phyloP scores from a whole-genome alignment of 345 rosid genomes.

The Aquilaria yunnanensis region DNA sequence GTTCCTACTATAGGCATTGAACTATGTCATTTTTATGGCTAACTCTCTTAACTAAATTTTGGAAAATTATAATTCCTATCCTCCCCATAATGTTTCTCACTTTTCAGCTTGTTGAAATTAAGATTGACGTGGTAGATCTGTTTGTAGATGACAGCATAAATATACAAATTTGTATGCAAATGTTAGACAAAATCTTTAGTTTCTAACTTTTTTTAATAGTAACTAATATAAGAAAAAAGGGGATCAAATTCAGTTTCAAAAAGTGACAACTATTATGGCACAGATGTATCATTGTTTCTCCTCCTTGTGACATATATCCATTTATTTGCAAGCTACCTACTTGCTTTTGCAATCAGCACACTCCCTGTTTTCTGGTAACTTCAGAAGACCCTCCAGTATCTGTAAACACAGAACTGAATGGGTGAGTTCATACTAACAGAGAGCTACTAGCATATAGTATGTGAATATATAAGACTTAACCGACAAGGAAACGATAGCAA shows the following conservation, averaged over 20 bases:
- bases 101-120: background rate
- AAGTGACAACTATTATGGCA: no score
- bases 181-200: no score
- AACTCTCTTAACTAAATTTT: background rate
- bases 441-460: background rate
- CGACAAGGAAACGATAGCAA: background rate
- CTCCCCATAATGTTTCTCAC: background rate
- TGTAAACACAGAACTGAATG: slow-evolving; percentile 21
- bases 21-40: background rate
- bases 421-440: background rate
- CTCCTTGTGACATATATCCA: background rate
- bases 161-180: no score
- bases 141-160: no score
- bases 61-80: background rate
- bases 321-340: slow-evolving; percentile 37
- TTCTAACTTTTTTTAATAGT: background rate
- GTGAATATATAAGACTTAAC: background rate
- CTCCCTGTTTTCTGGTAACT: slow-evolving; percentile 79
- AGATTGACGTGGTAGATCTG: background rate
- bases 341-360: slow-evolving; percentile 97
- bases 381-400: slow-evolving; percentile 85
- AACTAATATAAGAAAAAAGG: background rate
- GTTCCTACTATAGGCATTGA: background rate
- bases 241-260: no score
- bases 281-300: background rate